Base-by-base conservation (phyloP, 345 rosid species). In the Populus ilicifolia region DNA sequence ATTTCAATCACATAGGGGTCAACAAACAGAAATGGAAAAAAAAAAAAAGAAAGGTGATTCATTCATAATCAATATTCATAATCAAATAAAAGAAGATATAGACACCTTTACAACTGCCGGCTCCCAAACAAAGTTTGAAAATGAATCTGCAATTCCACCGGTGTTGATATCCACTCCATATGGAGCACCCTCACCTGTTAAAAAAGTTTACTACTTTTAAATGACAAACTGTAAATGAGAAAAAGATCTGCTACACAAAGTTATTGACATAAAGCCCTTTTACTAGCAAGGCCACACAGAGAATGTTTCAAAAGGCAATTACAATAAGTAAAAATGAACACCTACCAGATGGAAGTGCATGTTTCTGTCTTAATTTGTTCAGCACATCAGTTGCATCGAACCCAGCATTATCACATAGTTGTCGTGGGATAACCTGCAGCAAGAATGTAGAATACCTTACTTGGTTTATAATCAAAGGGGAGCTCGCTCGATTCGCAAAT, bases 371-470 rank as follows among this genome's bases (percentile, higher is more conserved):
- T 71, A 94, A 82, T 88, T 96, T 96, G 87, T 94, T 96, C 84
- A 96, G 85, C 71, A 96, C 94, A 85, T 96, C 99, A 85, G 98
- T 96, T 50, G 99, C 97, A 85, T 96, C 99, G 86, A 92, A 96
- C 77, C 98, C 99, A 79, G 99, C 99, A 89, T 96, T 96, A 85
- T 94, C 98, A 83, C 98, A 96, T 66, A 96, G 88, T 74, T 96
- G 99, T 46, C 97, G 81, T 72, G 99, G 99, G 79, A 96, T 96
- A 71, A 96, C 91, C 99, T 96, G 88, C 79, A 88, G 66, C 38
- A 68, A 20, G 12, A 73, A 25, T 18, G 35, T 7, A 18, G 54
- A 29, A 29, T 66, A 30, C 38, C 38, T 69, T 35, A 30, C n/a
- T 27, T 39, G 69, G 29, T 52, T 20, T 52, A 1, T 20, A 52